A percentile compares a stretch with the other conserved stretches of the same genome.
These are phyloP conservation scores for Cymbopogon citratus DNA, from an alignment of 176 grass and related monocot species.

Conservation along the genomic window DNA sequence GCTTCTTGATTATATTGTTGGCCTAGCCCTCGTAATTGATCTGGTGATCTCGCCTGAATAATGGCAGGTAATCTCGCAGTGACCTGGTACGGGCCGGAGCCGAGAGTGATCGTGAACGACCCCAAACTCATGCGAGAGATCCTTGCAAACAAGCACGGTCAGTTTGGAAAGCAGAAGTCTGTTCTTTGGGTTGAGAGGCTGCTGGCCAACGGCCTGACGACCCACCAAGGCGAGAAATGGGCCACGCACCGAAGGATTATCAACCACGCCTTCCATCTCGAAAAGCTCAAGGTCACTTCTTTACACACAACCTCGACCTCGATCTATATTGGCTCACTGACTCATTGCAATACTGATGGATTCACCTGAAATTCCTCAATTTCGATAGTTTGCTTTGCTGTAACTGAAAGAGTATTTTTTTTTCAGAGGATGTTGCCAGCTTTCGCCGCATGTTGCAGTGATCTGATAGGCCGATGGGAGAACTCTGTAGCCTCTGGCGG, in stretches of 20 bases:
- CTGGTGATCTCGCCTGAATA: too few species aligned
- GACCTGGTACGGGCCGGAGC: conserved; percentile 34
- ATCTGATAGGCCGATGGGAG: conserved; percentile 45
- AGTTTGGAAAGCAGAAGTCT: conserved; percentile 25
- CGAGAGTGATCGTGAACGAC: conserved; percentile 35
- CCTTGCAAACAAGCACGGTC: conserved; percentile 35
- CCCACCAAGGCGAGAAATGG: conserved; percentile 60
- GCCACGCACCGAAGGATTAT: conserved; percentile 55
- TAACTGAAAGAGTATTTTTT: neutral
- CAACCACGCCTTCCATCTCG: conserved; percentile 63
- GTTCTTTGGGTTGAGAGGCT: neutral
- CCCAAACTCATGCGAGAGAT: conserved; percentile 38
- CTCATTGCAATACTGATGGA: too few species aligned
- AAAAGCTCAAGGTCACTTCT: conserved; percentile 50
- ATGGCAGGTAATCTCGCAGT: conserved; percentile 13
- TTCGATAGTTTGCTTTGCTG: neutral
- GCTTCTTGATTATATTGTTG: too few species aligned
- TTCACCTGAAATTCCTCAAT: neutral
- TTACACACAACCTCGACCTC: neutral
- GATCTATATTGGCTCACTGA: neutral
- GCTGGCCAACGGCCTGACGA: neutral
- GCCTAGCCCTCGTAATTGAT: too few species aligned
- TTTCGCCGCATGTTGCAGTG: conserved; percentile 32
- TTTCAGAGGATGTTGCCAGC: conserved; percentile 43
- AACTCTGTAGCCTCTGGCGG: neutral